Percentiles rank a stretch among this genome's conserved stretches.
phyloP scores from a whole-genome alignment of 495 filamentous ascomycete species.

The Ramalina peruviana region DNA sequence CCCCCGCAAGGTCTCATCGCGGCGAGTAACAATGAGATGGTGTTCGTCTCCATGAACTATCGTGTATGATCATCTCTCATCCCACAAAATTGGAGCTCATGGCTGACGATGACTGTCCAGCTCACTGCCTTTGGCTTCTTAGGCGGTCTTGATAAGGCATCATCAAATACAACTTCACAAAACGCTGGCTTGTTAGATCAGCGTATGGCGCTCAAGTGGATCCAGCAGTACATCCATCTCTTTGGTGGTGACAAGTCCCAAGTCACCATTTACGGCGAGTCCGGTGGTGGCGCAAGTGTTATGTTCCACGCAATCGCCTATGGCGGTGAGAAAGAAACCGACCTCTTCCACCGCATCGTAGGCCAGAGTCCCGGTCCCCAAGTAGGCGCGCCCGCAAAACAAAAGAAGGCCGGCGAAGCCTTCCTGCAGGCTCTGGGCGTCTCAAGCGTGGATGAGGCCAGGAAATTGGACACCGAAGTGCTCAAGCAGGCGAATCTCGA shows the following conservation, averaged over 20 bases:
- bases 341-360: constrained; percentile 2
- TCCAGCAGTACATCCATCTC: constrained; percentile 33
- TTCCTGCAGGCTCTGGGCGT: constrained; percentile 6
- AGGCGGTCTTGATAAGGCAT: constrained; percentile 6
- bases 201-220: constrained; percentile 35
- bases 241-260: constrained; percentile 34
- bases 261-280: constrained; percentile 14
- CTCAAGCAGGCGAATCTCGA: constrained; percentile 5
- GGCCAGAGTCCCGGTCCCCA: constrained; percentile 3
- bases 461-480: constrained; percentile 1
- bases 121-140: constrained; percentile 53
- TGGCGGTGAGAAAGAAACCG: constrained; percentile 15
- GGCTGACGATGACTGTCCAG: constrained; percentile 6
- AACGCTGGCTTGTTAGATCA: constrained; percentile 35
- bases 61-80: constrained; percentile 23
- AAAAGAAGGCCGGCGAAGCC: background rate
- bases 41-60: constrained; percentile 49
- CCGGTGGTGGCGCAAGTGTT: constrained; percentile 17
- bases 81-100: background rate
- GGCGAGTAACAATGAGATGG: constrained; percentile 26
- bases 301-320: constrained; percentile 22
- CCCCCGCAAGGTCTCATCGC: constrained; percentile 31
- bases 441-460: constrained; percentile 1
- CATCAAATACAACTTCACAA: constrained; percentile 24
- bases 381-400: background rate